phyloP scores from a whole-genome alignment of 208 protist genomes.

The Borovskyia barvae region DNA sequence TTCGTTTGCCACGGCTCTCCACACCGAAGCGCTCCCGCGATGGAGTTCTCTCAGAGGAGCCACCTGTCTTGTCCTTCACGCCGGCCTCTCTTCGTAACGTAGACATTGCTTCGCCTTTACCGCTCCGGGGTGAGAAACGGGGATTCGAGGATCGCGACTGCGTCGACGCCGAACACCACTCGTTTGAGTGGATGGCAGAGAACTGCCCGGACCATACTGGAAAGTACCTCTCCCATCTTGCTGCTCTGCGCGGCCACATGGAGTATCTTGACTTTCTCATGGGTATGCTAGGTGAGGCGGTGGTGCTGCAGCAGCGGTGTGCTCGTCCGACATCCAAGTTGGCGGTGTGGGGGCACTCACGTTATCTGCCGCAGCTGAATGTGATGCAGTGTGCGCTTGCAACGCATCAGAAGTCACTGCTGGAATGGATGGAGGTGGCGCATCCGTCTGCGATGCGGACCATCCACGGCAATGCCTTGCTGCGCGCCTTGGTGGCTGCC shows the following conservation, averaged over 20 bases:
- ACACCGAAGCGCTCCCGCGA: neutral
- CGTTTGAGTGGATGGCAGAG: slow-evolving; percentile 29
- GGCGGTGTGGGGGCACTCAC: slow-evolving; percentile 3
- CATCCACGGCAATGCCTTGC: neutral
- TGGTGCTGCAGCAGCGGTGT: slow-evolving; percentile 28
- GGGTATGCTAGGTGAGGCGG: slow-evolving; percentile 11
- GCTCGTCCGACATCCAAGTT: neutral
- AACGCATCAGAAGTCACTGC: slow-evolving; percentile 26
- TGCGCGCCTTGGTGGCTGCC: slow-evolving; percentile 7
- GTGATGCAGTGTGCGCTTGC: slow-evolving; percentile 35
- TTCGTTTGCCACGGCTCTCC: slow-evolving; percentile 15
- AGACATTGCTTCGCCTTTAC: no score
- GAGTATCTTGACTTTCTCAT: slow-evolving; percentile 26
- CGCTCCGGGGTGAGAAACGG: no score
- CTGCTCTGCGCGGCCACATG: slow-evolving; percentile 22
- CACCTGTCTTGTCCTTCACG: no score
- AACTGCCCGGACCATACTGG: slow-evolving; percentile 32
- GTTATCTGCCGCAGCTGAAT: slow-evolving; percentile 17
- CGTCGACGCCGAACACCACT: neutral
- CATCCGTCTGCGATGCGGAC: slow-evolving; percentile 18
- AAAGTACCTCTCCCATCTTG: slow-evolving; percentile 38
- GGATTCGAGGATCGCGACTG: neutral
- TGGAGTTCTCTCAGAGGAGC: neutral
- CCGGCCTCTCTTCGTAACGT: no score
- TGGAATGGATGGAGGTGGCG: slow-evolving; percentile 37